Evolutionary conservation across 371 early-diverging fungal genomes (phyloP).

Genomic region (Chytridium lagenaria): DNA sequence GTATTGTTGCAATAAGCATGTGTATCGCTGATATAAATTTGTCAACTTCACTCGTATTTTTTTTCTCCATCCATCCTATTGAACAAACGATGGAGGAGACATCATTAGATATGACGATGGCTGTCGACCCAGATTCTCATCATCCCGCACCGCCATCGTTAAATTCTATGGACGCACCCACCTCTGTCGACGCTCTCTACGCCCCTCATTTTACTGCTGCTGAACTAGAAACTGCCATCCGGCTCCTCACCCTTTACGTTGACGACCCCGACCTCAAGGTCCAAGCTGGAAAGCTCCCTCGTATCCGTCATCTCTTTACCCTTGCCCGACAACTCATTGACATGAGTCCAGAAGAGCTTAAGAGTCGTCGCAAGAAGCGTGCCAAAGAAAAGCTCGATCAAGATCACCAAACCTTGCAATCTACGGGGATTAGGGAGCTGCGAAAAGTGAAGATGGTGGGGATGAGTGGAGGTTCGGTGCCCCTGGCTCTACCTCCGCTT

Average conservation of each 20-base stretch:
- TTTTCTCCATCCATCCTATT: too few species aligned
- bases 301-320: conserved; percentile 35
- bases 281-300: conserved; percentile 39
- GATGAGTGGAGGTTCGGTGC: conserved; percentile 37
- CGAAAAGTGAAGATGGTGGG: conserved; percentile 40
- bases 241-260: neutral
- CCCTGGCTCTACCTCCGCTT: conserved; percentile 37
- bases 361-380: conserved; percentile 19
- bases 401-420: conserved; percentile 37
- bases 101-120: too few species aligned
- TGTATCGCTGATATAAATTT: too few species aligned
- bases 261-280: conserved; percentile 37
- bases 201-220: neutral
- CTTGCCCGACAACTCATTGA: conserved; percentile 31
- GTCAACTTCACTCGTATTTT: too few species aligned
- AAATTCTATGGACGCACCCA: neutral
- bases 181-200: neutral
- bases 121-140: too few species aligned
- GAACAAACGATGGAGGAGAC: too few species aligned
- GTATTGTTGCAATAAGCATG: too few species aligned
- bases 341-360: conserved; percentile 38
- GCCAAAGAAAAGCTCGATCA: conserved; percentile 26
- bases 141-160: too few species aligned
- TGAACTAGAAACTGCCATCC: neutral
- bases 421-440: conserved; percentile 44